Base-by-base conservation (phyloP, 352 stramenopile species). In the Pythium phragmiticola region DNA sequence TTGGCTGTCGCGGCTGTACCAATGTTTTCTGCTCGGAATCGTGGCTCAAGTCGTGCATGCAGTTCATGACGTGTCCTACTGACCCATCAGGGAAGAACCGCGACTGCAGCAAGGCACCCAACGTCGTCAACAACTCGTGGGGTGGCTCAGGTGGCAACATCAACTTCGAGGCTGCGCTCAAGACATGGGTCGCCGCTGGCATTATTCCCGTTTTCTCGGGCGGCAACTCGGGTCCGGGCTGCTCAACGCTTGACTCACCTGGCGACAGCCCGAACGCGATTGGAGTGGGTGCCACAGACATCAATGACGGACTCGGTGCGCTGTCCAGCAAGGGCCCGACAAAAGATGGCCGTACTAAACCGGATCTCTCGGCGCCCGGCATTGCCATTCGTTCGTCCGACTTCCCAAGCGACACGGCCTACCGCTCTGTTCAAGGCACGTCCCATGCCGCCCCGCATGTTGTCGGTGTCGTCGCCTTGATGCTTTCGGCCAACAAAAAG, bases 191-290 rank as follows among this genome's bases (percentile, higher is more conserved):
- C 26, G 37, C 37, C 9, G 68, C 63, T 0, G 68, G 59, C 19
- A 75, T 75, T 45, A 47, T 72, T 3, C 68, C 68, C 1, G 42
- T 75, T 36, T 75, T 75, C 41, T 53, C 68, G n/a, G 64, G 43
- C 21, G 68, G 68, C 33, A 74, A 74, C 57, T 43, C 43, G 13
- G 68, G 68, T 5, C 55, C 68, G 7, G 17, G 19, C 21, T 74
- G 68, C 28, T 23, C 21, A 2, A 57, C 68, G 0, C 46, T 47
- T 8, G 3, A 12, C 4, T 62, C 50, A 12, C 70, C 70, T 1
- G 66, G 62, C 7, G 66, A 74, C 16, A 65, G 60, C 19, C 21
- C 43, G 0, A 66, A 60, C 23, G 70, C 74, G 16, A 65, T 76
- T 30, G 51, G n/a, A n/a, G 70, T 76, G 28, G 70, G 70, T 12